phyloP scores from a whole-genome alignment of 2,329 filamentous ascomycete species.

The Xylariaceae sp. region DNA sequence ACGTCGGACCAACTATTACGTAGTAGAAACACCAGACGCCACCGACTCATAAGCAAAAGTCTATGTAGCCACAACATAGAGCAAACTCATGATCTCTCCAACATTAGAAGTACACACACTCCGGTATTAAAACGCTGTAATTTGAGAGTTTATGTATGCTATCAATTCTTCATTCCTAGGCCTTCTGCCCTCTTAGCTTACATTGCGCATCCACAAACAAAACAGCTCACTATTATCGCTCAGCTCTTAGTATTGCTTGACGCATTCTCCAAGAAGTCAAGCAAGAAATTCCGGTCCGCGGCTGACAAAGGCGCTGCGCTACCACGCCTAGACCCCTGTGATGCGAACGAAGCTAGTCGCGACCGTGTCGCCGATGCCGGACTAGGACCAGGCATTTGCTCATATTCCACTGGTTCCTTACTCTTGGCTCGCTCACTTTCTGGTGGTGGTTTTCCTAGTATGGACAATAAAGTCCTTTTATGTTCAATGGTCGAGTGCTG shows the following conservation, averaged over 20 bases:
- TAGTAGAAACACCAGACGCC: too few species aligned
- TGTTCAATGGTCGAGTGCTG: conserved; percentile 39
- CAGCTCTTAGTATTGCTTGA: conserved; percentile 37
- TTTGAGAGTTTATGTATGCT: not conserved
- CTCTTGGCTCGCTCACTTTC: conserved; percentile 27
- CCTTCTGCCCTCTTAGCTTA: not conserved
- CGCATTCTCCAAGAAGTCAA: conserved; percentile 64
- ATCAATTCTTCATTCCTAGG: not conserved
- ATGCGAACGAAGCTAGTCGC: conserved; percentile 41
- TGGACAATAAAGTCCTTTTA: conserved; percentile 48
- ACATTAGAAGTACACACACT: not conserved
- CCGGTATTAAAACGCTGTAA: not conserved
- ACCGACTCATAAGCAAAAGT: too few species aligned
- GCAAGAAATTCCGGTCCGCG: conserved; percentile 68
- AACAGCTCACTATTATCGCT: conserved; percentile 4
- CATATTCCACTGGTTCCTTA: conserved; percentile 27
- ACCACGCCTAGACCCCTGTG: conserved; percentile 38
- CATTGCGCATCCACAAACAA: not conserved
- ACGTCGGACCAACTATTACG: too few species aligned
- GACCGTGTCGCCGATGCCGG: conserved; percentile 30
- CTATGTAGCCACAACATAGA: too few species aligned
- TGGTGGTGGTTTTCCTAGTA: conserved; percentile 50
- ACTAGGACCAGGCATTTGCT: conserved; percentile 19
- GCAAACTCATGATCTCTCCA: too few species aligned
- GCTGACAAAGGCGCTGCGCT: conserved; percentile 57